Conservation (phyloP, 164 flowering plant genomes). For the Nelumbo lutea region DNA sequence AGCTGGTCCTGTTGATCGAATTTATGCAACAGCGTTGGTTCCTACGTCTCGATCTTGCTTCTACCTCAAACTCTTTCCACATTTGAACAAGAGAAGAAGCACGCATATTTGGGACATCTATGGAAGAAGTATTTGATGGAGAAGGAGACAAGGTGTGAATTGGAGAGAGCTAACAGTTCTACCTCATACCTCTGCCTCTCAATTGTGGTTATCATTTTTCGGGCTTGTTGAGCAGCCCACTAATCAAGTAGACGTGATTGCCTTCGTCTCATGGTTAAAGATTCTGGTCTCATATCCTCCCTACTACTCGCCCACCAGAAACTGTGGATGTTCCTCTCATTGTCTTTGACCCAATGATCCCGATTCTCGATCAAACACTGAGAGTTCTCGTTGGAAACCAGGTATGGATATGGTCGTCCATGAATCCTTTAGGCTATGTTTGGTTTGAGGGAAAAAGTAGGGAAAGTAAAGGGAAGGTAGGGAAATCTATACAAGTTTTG, state of each 20-base stretch:
- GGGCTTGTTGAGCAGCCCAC: conserved; percentile 49
- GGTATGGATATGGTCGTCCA: conserved; percentile 32
- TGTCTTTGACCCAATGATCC: conserved; percentile 10
- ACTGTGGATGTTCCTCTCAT: neutral
- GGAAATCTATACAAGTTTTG: too few relatives aligned
- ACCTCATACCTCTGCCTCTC: conserved; percentile 33
- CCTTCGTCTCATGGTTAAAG: conserved; percentile 12
- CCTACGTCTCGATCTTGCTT: conserved; percentile 18
- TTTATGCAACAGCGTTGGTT: conserved; percentile 18
- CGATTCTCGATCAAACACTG: neutral
- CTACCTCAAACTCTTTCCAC: conserved; percentile 61
- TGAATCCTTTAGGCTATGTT: conserved; percentile 42
- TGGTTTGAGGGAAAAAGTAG: too few relatives aligned
- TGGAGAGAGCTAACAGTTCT: conserved; percentile 20
- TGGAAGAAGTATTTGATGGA: conserved; percentile 20
- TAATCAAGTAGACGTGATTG: conserved; percentile 31
- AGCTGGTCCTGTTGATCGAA: conserved; percentile 20
- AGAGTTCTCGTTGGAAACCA: conserved; percentile 18
- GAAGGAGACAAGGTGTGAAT: conserved; percentile 20
- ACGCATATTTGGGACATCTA: conserved; percentile 28
- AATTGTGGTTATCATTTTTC: conserved; percentile 35
- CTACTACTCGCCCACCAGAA: neutral
- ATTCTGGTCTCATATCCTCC: neutral
- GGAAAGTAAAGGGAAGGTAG: too few relatives aligned
- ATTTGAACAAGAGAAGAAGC: conserved; percentile 70